Conservation (phyloP, 805 yeast genomes). For the Candida methanosorbosa region DNA sequence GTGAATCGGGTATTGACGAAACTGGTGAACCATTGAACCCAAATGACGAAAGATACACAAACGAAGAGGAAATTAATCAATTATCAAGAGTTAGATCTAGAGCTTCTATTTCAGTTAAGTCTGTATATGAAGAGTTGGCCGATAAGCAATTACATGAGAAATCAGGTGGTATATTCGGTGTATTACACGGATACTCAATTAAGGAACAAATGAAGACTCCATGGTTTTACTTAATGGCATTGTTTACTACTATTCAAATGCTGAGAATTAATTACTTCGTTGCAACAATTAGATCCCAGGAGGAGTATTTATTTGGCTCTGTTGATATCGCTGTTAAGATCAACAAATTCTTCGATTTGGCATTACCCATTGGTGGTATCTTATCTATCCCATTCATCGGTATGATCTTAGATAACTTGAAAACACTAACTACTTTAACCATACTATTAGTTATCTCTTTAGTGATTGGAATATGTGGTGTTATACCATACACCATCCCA, state of each 20-base stretch:
- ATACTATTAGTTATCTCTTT: slow-evolving; percentile 48
- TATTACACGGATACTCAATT: slow-evolving; percentile 51
- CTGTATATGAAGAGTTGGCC: slow-evolving; percentile 59
- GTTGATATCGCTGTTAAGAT: slow-evolving; percentile 41
- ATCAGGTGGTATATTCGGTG: slow-evolving; percentile 69
- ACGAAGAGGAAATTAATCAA: slow-evolving; percentile 9
- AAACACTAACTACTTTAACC: slow-evolving; percentile 48
- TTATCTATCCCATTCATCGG: slow-evolving; percentile 86
- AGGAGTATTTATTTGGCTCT: slow-evolving; percentile 55
- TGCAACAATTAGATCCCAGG: slow-evolving; percentile 82
- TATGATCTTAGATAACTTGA: slow-evolving; percentile 60
- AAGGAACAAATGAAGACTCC: slow-evolving; percentile 38
- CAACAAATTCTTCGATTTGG: slow-evolving; percentile 75
- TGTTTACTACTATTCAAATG: slow-evolving; percentile 84
- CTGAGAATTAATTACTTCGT: slow-evolving; percentile 86
- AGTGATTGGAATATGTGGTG: slow-evolving; percentile 63
- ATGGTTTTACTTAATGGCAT: slow-evolving; percentile 74
- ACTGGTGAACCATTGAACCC: slow-evolving; percentile 49
- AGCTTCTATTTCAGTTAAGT: slow-evolving; percentile 23
- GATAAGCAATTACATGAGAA: slow-evolving; percentile 43
- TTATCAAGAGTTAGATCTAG: slow-evolving; percentile 8
- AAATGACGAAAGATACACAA: slow-evolving; percentile 26
- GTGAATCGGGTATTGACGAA: slow-evolving; percentile 69
- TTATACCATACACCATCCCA: slow-evolving; percentile 35
- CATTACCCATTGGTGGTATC: slow-evolving; percentile 84